Evolutionary conservation across 805 yeast genomes (phyloP), one percentile per base, ranked within the genome.

Genomic region (Tetrapisispora iriomotensis): DNA sequence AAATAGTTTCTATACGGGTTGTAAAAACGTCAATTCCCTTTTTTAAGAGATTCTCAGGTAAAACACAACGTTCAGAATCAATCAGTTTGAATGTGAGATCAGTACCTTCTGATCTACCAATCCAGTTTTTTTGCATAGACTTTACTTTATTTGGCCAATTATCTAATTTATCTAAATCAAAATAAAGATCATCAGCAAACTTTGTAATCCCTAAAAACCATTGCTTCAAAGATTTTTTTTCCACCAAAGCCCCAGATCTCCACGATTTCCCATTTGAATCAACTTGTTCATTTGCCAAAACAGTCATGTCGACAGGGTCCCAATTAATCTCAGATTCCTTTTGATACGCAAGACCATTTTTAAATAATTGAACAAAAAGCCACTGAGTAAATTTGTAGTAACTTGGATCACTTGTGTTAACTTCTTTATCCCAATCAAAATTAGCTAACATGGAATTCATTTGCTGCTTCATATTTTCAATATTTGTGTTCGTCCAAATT

Each of bases 221-320:
- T 58, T 92, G 98, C 45, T 79, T 83, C 34, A 92, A 66, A 38
- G 75, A 62, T 44, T 69, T 71, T 60, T 85, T 86, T 58, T 92
- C 96, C 0, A 90, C 98, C 13, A 79, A 43, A 0, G 97, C 98
- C 4, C 98, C 98, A 2, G 96, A 86, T 59, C 98, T 74, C 98
- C 98, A 92, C 0, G 96, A 86, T 40, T 78, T 68, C 1, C 98
- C 98, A 33, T 84, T 74, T 2, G 79, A 59, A 58, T 92, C 98
- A 3, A 92, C 96, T 60, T 92, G 98, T 61, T 92, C 98, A 56
- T 82, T 92, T 2, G 98, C 98, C 43, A 92, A 67, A 1, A 92
- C 98, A 0, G 98, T 92, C 47, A 81, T 74, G 52, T 92, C 98
- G 0, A 92, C 75, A 0, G 98, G 98, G 61, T 92, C 98, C 98